A percentile compares a stretch with the other conserved stretches of the same genome.
Conservation (phyloP, 2,329 filamentous ascomycete species). For the Exophiala lecanii-corni region DNA sequence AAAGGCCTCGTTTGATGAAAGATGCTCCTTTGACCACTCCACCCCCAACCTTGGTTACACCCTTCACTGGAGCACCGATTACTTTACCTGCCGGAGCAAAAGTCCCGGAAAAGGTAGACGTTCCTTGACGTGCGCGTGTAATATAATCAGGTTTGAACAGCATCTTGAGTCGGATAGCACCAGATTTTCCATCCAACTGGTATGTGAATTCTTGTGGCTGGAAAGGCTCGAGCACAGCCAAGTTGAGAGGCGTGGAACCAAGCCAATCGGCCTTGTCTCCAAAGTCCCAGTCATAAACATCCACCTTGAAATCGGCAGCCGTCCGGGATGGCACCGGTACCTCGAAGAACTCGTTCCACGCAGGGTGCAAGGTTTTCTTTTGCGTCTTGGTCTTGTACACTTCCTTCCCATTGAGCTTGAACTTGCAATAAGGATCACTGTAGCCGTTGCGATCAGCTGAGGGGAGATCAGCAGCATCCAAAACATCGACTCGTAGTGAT, state of each 20-base stretch:
- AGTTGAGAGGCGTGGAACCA: constrained; percentile 70
- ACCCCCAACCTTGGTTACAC: constrained; percentile 73
- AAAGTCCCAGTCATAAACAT: constrained; percentile 94
- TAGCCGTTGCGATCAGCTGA: constrained; percentile 93
- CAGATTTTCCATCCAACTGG: constrained; percentile 81
- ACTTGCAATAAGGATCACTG: constrained; percentile 96
- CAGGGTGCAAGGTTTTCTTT: constrained; percentile 93
- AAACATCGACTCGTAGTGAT: constrained; percentile 83
- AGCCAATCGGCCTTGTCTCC: constrained; percentile 89
- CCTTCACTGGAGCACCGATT: constrained; percentile 93
- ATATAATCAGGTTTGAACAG: constrained; percentile 93
- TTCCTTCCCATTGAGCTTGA: constrained; percentile 81
- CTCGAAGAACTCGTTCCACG: constrained; percentile 97
- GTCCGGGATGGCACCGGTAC: constrained; percentile 76
- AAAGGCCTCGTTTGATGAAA: constrained; percentile 82
- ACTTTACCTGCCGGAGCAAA: constrained; percentile 85
- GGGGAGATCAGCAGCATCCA: constrained; percentile 83
- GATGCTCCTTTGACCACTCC: constrained; percentile 85
- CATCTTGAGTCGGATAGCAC: constrained; percentile 73
- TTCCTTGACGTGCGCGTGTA: constrained; percentile 77
- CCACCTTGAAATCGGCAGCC: constrained; percentile 73
- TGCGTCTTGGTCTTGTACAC: constrained; percentile 92
- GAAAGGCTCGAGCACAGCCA: constrained; percentile 81
- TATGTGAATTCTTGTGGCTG: constrained; percentile 69
- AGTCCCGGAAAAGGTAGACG: constrained; percentile 86